phyloP scores from a whole-genome alignment of 129 eudicot species.

The Chrysanthemum lavandulifolium region DNA sequence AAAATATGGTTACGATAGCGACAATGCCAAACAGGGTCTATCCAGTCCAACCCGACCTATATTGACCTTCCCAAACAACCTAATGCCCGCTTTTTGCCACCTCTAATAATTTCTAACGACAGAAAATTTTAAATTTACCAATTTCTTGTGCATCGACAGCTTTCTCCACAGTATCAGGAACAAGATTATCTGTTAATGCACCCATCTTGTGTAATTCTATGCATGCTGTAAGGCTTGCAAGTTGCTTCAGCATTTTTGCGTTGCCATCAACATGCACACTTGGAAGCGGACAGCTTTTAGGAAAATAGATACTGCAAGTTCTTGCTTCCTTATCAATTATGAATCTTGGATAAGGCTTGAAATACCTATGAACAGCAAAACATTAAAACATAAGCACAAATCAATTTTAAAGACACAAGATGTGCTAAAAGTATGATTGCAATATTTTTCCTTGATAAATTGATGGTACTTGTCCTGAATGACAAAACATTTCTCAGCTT shows the following conservation, averaged over 20 bases:
- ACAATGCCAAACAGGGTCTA: too few relatives aligned
- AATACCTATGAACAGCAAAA: slow-evolving; percentile 48
- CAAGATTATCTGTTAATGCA: slow-evolving; percentile 77
- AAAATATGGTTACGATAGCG: too few relatives aligned
- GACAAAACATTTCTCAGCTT: too few relatives aligned
- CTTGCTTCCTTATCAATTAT: slow-evolving; percentile 38
- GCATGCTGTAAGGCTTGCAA: slow-evolving; percentile 89
- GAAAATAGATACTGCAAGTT: slow-evolving; percentile 60
- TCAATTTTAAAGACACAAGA: neutral
- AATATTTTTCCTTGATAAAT: too few relatives aligned
- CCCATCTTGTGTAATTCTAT: slow-evolving; percentile 62
- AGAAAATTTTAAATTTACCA: slow-evolving; percentile 40
- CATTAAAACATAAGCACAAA: neutral
- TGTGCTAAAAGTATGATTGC: too few relatives aligned
- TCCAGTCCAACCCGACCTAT: too few relatives aligned
- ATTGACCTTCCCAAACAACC: too few relatives aligned
- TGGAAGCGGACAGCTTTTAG: slow-evolving; percentile 67
- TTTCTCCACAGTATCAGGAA: slow-evolving; percentile 71
- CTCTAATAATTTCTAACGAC: neutral
- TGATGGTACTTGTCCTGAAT: too few relatives aligned
- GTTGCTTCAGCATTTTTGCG: slow-evolving; percentile 55
- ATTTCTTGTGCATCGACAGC: slow-evolving; percentile 39
- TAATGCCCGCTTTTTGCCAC: neutral
- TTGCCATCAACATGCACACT: slow-evolving; percentile 42
- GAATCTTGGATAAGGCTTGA: slow-evolving; percentile 76